These are phyloP conservation scores for Mrakia hoshinonis DNA, from an alignment of 768 basidiomycete genomes.

Conservation along the genomic window DNA sequence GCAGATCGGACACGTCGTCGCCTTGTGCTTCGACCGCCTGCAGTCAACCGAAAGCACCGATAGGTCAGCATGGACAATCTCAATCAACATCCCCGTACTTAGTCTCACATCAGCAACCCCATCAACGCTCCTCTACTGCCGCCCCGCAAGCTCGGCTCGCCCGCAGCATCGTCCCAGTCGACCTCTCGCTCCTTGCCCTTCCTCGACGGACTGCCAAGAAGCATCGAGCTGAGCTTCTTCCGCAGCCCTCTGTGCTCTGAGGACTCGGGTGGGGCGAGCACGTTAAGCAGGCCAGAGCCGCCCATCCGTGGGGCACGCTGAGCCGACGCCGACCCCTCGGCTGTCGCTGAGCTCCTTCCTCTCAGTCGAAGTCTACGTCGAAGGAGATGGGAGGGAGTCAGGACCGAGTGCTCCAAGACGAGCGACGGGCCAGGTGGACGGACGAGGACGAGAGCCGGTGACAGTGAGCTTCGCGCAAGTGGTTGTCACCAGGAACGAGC, in stretches of 20 bases:
- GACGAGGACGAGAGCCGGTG: not conserved
- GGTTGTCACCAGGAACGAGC: too few relatives aligned
- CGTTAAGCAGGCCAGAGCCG: not conserved
- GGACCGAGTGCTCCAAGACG: not conserved
- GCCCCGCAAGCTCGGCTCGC: not conserved
- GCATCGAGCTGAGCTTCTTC: not conserved
- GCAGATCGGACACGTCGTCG: constrained; percentile 6
- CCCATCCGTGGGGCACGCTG: not conserved
- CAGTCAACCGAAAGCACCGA: not conserved
- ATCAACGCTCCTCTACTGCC: not conserved
- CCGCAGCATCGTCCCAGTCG: not conserved
- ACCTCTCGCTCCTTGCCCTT: not conserved
- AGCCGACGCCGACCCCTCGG: not conserved
- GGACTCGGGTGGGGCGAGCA: not conserved
- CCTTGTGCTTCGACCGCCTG: not conserved
- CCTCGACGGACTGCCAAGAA: not conserved
- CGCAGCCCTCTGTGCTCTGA: not conserved
- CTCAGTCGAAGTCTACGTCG: not conserved
- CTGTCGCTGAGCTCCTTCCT: not conserved
- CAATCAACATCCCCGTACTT: too few relatives aligned
- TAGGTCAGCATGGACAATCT: not conserved
- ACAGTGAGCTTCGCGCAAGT: too few relatives aligned
- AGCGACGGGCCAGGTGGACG: not conserved
- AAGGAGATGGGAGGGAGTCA: not conserved
- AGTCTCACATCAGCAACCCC: not conserved